phyloP scores from a whole-genome alignment of 257 asterid species.

The Fraxinus cuspidata region DNA sequence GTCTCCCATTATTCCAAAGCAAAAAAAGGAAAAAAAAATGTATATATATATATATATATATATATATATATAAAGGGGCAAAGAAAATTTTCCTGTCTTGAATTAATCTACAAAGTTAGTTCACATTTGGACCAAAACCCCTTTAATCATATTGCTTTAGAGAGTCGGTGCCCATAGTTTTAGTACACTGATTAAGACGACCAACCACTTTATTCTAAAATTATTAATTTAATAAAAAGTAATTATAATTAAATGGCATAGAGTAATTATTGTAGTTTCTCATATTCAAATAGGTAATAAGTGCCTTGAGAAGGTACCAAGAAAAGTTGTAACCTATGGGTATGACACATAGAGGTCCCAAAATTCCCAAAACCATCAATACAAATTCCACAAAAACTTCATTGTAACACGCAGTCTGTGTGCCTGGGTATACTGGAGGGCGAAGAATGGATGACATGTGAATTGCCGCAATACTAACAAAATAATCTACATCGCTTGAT shows the following conservation, averaged over 20 bases:
- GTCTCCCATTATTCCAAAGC: not conserved
- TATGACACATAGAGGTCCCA: not conserved
- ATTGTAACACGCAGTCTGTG: not conserved
- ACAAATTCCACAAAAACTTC: not conserved
- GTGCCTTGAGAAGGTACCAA: not conserved
- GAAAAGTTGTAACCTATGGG: not conserved
- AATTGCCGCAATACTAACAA: no score
- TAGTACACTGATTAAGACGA: not conserved
- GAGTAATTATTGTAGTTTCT: not conserved
- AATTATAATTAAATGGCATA: not conserved
- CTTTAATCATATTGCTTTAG: constrained; percentile 21
- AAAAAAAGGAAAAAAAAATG: not conserved
- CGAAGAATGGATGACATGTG: not conserved
- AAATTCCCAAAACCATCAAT: not conserved
- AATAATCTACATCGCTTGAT: no score
- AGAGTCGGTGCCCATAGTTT: constrained; percentile 9
- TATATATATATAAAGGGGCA: not conserved
- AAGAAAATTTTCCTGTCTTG: not conserved
- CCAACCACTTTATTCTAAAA: not conserved
- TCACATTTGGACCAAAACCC: constrained; percentile 3
- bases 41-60: no score
- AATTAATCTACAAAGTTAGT: not conserved
- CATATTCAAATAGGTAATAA: not conserved
- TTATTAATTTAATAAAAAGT: not conserved
- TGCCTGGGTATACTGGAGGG: not conserved